A percentile compares a stretch with the other conserved stretches of the same genome.
These are phyloP conservation scores for Suillus subluteus DNA, from an alignment of 768 basidiomycete species.

Conservation along the genomic window DNA sequence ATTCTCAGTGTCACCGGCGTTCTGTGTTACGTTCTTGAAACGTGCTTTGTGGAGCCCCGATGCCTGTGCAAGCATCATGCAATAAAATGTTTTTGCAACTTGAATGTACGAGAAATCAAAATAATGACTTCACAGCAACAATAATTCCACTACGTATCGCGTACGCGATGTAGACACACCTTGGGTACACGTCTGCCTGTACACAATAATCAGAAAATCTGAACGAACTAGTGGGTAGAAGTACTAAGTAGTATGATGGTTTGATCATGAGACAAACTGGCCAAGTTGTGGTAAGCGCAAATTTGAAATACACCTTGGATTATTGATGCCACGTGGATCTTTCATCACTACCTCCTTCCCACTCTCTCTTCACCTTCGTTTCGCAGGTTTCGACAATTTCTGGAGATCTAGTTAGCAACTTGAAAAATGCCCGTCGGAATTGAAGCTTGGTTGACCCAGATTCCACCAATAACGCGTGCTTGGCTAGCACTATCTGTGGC, in stretches of 20 bases:
- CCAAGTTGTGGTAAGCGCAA: not conserved
- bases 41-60: not conserved
- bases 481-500: conserved; percentile 84
- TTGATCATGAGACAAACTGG: not conserved
- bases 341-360: not conserved
- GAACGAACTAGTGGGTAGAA: not conserved
- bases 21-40: not conserved
- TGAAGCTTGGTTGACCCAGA: conserved; percentile 89
- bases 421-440: conserved; percentile 75
- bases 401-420: not conserved
- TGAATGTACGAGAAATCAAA: not conserved
- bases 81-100: not conserved
- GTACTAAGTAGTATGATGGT: not conserved
- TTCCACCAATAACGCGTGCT: conserved; percentile 87
- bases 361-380: not conserved
- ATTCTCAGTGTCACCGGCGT: not conserved
- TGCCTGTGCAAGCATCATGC: not conserved
- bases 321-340: not conserved
- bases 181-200: not conserved
- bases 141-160: not conserved
- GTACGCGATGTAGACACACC: not conserved
- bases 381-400: conserved; percentile 4
- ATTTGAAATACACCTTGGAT: not conserved
- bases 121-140: not conserved
- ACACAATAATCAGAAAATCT: not conserved